phyloP scores from a whole-genome alignment of 2,329 filamentous ascomycete genomes.

The Fusarium sublunatum region DNA sequence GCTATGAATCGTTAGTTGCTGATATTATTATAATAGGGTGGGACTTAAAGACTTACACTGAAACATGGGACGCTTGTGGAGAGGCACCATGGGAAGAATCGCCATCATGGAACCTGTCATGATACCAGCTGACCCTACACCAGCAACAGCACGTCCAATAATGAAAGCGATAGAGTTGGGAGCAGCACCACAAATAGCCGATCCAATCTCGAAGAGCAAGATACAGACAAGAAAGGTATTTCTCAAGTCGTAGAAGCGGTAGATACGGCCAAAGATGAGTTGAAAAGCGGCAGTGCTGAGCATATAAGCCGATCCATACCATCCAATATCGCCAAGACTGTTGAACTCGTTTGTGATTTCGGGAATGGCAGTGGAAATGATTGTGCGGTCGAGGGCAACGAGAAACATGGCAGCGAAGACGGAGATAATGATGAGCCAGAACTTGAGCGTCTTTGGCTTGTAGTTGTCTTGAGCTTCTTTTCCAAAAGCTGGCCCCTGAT shows the following conservation, averaged over 20 bases:
- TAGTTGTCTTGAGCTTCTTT: constrained; percentile 56
- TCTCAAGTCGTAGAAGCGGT: constrained; percentile 64
- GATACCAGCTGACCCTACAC: constrained; percentile 67
- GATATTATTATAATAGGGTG: not conserved
- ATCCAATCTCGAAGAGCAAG: constrained; percentile 66
- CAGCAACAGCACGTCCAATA: constrained; percentile 66
- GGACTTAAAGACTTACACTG: constrained; percentile 52
- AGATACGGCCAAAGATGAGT: constrained; percentile 65
- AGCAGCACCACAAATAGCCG: constrained; percentile 65
- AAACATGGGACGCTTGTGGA: constrained; percentile 69
- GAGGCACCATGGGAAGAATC: constrained; percentile 68
- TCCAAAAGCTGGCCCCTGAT: constrained; percentile 34
- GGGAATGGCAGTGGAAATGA: constrained; percentile 66
- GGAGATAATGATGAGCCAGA: constrained; percentile 66
- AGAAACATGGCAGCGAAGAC: constrained; percentile 67
- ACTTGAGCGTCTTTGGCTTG: constrained; percentile 63
- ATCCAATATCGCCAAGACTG: constrained; percentile 69
- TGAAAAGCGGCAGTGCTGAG: constrained; percentile 67
- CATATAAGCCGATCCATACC: constrained; percentile 72
- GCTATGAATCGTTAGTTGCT: constrained; percentile 45
- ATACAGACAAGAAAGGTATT: constrained; percentile 60
- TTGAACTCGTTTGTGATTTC: constrained; percentile 68
- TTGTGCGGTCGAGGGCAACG: constrained; percentile 68
- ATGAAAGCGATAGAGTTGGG: constrained; percentile 66
- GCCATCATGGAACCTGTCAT: constrained; percentile 68